Base-by-base conservation (phyloP, 202 grass and related monocot species). In the Hordeum pubiflorum region DNA sequence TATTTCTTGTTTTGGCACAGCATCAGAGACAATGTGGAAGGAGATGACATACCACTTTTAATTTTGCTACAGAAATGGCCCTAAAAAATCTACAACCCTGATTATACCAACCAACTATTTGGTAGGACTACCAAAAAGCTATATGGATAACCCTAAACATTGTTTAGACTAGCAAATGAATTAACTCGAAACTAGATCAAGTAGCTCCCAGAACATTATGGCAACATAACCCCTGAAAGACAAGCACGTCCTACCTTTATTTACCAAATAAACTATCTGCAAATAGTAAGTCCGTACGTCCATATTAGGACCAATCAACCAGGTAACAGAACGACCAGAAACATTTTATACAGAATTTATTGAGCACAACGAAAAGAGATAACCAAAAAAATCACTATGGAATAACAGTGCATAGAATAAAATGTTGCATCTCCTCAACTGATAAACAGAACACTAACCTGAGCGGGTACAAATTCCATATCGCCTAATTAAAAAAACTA, bases 381-480 rank as follows among this genome's bases (percentile, higher is more conserved):
- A 50, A 40, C 2, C 6, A 66, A 1, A 36, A 4, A 36, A 38
- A 9, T 27, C 5, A 27, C 4, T 41, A 39, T 39, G 9, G 15
- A 73, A 9, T 27, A 52, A 72, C 38, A 21, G 2, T 68, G 24
- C 9, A 41, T 32, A 36, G 20, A 60, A 78, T 21, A 48, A 65
- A 58, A 43, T 31, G 32, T 69, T 14, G 18, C 17, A 56, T 43
- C 72, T 44, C 37, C 34, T 56, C 32, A 62, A 24, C 43, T 58
- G 29, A 61, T 40, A 69, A 69, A 76, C 9, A 63, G 40, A 54
- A 76, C 63, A 81, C 82, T 65, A 66, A 88, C 85, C 77, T 84
- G 23, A 60, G 41, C 58, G 29, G 21, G 74, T 81, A 78, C 13
- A 80, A 23, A 87, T 36, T 44, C n/a, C 17, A 76, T 70, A 64